Conservation (phyloP, 1,139 yeast species). For the Taphrina deformans region DNA sequence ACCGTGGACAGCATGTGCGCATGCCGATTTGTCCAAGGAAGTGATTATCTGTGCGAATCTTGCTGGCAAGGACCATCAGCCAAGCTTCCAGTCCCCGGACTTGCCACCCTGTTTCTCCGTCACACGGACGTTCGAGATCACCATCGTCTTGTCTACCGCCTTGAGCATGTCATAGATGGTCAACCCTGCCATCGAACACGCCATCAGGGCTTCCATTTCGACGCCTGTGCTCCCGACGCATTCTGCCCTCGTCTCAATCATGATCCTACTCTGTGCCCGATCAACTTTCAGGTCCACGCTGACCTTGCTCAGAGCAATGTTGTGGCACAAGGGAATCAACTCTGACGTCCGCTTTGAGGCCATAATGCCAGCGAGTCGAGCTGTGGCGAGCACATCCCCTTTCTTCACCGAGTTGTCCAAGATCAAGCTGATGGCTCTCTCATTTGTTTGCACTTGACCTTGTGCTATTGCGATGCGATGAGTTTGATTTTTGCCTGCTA, state of each 20-base stretch:
- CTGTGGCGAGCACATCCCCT: conserved; percentile 54
- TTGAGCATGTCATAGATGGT: conserved; percentile 60
- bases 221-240: conserved; percentile 56
- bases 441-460: conserved; percentile 48
- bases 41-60: no score
- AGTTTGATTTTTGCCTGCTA: conserved; percentile 48
- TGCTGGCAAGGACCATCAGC: no score
- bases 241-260: conserved; percentile 47
- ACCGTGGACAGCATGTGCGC: no score
- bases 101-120: conserved; percentile 51
- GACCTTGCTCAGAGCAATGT: conserved; percentile 50
- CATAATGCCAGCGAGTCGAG: conserved; percentile 55
- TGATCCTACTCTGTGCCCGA: conserved; percentile 39
- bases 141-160: conserved; percentile 55
- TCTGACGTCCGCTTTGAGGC: conserved; percentile 52
- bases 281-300: conserved; percentile 43
- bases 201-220: conserved; percentile 57
- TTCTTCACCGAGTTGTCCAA: conserved; percentile 48
- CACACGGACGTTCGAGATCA: conserved; percentile 47
- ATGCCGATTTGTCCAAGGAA: no score
- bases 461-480: conserved; percentile 50
- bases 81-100: conserved; percentile 29
- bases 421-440: conserved; percentile 45
- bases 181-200: conserved; percentile 49
- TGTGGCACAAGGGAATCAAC: conserved; percentile 55